These are phyloP conservation scores for Sclerospora graminicola DNA, from an alignment of 352 stramenopile species.

Conservation along the genomic window DNA sequence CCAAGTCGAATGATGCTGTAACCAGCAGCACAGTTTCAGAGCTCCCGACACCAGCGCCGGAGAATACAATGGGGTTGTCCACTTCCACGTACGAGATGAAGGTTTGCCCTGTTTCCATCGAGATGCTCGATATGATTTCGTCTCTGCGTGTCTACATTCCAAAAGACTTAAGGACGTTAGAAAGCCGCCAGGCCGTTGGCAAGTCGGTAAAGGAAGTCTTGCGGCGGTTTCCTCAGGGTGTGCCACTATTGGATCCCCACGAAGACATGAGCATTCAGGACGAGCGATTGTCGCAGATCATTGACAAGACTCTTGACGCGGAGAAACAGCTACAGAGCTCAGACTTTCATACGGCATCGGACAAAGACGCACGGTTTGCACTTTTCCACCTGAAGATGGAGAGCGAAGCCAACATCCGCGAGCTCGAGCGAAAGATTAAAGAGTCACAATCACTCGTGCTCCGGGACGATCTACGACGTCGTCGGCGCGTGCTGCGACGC, in stretches of 20 bases:
- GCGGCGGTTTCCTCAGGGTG: constrained; percentile 64
- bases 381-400: constrained; percentile 90
- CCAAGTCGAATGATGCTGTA: constrained; percentile 18
- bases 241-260: constrained; percentile 89
- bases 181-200: constrained; percentile 62
- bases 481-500: constrained; percentile 93
- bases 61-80: constrained; percentile 47
- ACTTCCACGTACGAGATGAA: constrained; percentile 64
- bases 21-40: constrained; percentile 22
- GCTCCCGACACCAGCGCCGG: constrained; percentile 43
- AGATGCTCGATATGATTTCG: constrained; percentile 67
- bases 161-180: constrained; percentile 64
- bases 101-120: constrained; percentile 72
- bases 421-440: constrained; percentile 91
- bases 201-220: constrained; percentile 77
- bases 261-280: constrained; percentile 93
- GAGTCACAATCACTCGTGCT: constrained; percentile 93
- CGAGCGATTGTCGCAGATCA: constrained; percentile 83
- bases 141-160: constrained; percentile 80
- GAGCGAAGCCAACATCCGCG: constrained; percentile 85
- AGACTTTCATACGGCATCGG: constrained; percentile 52
- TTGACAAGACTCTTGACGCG: constrained; percentile 71
- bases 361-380: constrained; percentile 75
- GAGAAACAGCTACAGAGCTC: constrained; percentile 59
- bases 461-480: constrained; percentile 91